Conservation (phyloP, 2,329 filamentous ascomycete genomes). For the Beauveria bassiana region DNA sequence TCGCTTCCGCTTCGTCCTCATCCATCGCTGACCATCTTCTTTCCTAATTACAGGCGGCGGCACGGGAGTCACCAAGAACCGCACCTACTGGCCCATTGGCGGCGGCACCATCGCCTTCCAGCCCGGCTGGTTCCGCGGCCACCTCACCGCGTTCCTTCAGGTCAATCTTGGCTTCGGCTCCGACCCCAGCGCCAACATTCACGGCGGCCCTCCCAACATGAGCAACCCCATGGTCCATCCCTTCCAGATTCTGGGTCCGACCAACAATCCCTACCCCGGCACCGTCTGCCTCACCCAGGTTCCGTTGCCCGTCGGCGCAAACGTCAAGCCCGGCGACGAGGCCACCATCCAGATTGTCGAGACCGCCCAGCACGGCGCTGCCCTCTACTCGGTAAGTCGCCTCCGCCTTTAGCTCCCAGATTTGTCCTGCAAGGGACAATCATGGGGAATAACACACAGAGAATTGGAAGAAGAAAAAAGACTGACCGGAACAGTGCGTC, state of each 20-base stretch:
- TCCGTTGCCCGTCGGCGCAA: conserved; percentile 65
- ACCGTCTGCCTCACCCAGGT: conserved; percentile 87
- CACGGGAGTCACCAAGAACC: conserved; percentile 66
- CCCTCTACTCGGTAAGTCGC: conserved; percentile 65
- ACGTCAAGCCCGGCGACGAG: conserved; percentile 71
- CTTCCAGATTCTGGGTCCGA: conserved; percentile 77
- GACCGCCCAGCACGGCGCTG: conserved; percentile 72
- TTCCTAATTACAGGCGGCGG: conserved; percentile 61
- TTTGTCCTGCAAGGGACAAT: not conserved
- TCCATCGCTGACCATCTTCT: not conserved
- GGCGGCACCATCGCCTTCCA: conserved; percentile 88
- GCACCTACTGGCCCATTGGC: conserved; percentile 82
- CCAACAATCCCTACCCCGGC: conserved; percentile 77
- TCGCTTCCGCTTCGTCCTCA: not conserved
- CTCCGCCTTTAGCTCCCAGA: too few species aligned
- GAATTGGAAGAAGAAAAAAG: too few species aligned
- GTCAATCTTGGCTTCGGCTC: conserved; percentile 84
- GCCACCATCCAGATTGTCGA: conserved; percentile 88
- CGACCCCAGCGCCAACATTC: conserved; percentile 39
- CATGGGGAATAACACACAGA: not conserved
- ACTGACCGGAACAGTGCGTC: conserved; percentile 59
- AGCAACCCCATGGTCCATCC: conserved; percentile 72
- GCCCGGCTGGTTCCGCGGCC: conserved; percentile 93
- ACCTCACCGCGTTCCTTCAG: conserved; percentile 74
- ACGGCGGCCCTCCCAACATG: conserved; percentile 71